Percentiles rank a stretch among this genome's conserved stretches.
Conservation (phyloP, 1,284 basidiomycete genomes). For the Schizopora paradoxa region DNA sequence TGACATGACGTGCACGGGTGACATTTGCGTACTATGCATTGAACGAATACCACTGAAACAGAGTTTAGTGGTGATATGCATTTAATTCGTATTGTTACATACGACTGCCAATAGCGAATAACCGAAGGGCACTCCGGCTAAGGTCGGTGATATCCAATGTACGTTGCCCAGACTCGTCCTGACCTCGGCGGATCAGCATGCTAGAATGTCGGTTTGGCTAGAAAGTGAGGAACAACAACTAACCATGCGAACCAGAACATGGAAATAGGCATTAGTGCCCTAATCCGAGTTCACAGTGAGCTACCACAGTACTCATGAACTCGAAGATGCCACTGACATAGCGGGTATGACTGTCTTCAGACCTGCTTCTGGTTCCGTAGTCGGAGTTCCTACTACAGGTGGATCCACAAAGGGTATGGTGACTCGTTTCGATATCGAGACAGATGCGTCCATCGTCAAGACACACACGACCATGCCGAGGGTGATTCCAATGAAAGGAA, state of each 20-base stretch:
- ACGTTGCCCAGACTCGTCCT: conserved; percentile 24
- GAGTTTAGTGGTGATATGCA: not conserved
- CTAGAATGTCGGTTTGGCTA: too few species aligned
- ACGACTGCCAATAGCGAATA: conserved; percentile 20
- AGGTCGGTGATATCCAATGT: conserved; percentile 24
- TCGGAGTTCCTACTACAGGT: not conserved
- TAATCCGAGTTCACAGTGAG: not conserved
- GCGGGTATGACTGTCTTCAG: conserved; percentile 17
- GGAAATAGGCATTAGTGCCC: conserved; percentile 23
- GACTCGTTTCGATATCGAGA: conserved; percentile 10
- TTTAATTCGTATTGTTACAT: conserved; percentile 1
- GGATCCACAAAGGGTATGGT: conserved; percentile 17
- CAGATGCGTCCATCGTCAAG: not conserved
- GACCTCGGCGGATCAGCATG: not conserved
- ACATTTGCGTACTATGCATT: conserved; percentile 8
- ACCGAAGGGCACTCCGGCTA: conserved; percentile 25
- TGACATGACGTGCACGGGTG: not conserved
- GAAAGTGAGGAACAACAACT: conserved; percentile 1
- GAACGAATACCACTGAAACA: conserved; percentile 3
- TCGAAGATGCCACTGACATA: conserved; percentile 10
- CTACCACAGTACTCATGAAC: not conserved
- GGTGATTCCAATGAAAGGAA: conserved; percentile 18
- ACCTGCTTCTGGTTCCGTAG: conserved; percentile 11
- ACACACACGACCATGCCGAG: conserved; percentile 17
- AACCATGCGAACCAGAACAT: conserved; percentile 28